Conservation (phyloP, 164 flowering plant genomes). For the Santalum album region DNA sequence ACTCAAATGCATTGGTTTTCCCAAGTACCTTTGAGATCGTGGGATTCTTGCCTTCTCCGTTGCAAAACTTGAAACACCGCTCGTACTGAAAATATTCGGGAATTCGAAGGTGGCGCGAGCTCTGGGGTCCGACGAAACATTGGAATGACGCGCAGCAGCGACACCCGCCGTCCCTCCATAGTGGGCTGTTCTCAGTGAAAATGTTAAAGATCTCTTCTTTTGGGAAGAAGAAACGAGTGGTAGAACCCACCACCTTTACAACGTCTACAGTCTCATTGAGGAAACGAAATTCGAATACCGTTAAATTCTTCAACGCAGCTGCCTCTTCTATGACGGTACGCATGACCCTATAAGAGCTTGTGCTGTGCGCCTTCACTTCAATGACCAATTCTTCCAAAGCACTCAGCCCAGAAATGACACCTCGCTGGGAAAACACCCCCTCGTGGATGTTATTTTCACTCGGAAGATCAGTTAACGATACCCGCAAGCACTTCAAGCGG, state of each 20-base stretch:
- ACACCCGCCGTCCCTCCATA: slow-evolving; percentile 3
- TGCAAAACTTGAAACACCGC: slow-evolving; percentile 7
- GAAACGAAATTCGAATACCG: slow-evolving; percentile 1
- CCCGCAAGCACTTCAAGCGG: slow-evolving; percentile 10
- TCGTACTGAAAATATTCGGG: neutral
- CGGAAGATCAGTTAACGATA: neutral
- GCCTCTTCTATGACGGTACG: slow-evolving; percentile 2
- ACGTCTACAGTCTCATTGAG: neutral
- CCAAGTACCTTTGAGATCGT: slow-evolving; percentile 6
- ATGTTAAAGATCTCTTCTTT: neutral
- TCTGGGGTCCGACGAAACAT: slow-evolving; percentile 3
- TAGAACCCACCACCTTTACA: neutral
- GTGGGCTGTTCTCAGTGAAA: neutral
- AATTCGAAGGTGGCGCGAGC: neutral
- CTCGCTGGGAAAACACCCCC: neutral
- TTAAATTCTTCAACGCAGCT: slow-evolving; percentile 4
- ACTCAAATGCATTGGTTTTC: slow-evolving; percentile 6
- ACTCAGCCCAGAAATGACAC: slow-evolving; percentile 4
- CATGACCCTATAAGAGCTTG: neutral
- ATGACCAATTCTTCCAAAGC: slow-evolving; percentile 14
- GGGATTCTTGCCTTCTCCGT: neutral
- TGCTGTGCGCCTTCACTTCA: neutral
- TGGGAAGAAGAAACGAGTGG: slow-evolving; percentile 6
- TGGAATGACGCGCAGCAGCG: slow-evolving; percentile 3
- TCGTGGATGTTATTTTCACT: neutral